Percentiles rank a stretch among this genome's conserved stretches.
Conservation (phyloP, 495 filamentous ascomycete genomes). For the Pyrenopolyporus hunteri region DNA sequence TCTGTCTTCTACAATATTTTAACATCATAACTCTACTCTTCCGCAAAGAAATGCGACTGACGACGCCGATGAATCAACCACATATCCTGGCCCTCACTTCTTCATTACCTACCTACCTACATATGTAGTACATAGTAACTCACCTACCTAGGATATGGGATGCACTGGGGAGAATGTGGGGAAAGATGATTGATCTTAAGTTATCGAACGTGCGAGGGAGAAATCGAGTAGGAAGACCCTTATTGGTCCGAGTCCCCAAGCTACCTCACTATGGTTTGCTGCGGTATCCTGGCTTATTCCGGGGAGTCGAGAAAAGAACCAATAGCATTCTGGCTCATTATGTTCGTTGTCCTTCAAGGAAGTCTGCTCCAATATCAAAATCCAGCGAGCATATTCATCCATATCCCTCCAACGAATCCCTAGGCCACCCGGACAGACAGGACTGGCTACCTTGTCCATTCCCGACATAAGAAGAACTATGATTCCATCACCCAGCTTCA, state of each 20-base stretch:
- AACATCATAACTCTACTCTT: neutral
- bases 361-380: conserved; percentile 23
- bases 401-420: neutral
- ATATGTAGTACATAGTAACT: too few species aligned
- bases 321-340: conserved; percentile 17
- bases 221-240: conserved; percentile 21
- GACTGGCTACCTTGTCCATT: too few species aligned
- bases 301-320: conserved; percentile 17
- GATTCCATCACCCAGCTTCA: too few species aligned
- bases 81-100: conserved; percentile 25
- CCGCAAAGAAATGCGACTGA: neutral
- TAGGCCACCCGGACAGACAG: neutral
- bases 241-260: conserved; percentile 27
- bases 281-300: conserved; percentile 29
- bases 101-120: too few species aligned
- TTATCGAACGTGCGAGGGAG: neutral
- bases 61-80: conserved; percentile 11
- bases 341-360: conserved; percentile 21
- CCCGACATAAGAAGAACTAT: neutral
- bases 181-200: conserved; percentile 24
- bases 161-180: conserved; percentile 22
- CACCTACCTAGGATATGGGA: too few species aligned
- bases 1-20: neutral
- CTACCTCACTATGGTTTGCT: conserved; percentile 27
- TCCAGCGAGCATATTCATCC: conserved; percentile 6